These are phyloP conservation scores for Pythium rishiriense DNA, from an alignment of 352 stramenopile species.

Conservation along the genomic window DNA sequence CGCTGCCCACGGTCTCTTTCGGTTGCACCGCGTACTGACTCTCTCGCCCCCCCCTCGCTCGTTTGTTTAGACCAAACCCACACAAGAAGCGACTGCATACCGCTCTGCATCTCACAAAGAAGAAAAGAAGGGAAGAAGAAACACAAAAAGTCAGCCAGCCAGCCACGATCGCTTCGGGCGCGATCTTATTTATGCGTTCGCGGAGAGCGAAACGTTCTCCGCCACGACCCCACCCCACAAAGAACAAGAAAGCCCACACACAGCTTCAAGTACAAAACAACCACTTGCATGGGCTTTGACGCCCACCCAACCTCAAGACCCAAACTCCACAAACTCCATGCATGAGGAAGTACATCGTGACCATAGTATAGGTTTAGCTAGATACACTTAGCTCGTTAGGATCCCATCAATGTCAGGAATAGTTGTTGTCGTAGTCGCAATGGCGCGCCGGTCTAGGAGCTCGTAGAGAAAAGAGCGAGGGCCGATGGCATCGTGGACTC, in stretches of 20 bases:
- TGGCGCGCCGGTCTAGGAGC: too few relatives aligned
- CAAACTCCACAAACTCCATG: too few relatives aligned
- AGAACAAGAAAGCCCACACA: not conserved
- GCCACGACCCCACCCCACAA: not conserved
- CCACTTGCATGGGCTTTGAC: too few relatives aligned
- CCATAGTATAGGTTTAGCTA: too few relatives aligned
- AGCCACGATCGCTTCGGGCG: not conserved
- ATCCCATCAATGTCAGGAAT: too few relatives aligned
- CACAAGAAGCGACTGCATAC: constrained; percentile 6
- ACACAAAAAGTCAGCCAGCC: not conserved
- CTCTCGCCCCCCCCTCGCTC: not conserved
- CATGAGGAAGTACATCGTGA: too few relatives aligned
- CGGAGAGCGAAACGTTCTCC: not conserved
- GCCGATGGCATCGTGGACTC: too few relatives aligned
- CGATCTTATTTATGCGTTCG: not conserved
- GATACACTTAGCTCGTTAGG: too few relatives aligned
- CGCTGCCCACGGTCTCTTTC: constrained; percentile 1
- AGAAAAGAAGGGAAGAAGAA: not conserved
- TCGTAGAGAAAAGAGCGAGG: too few relatives aligned
- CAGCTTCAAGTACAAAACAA: too few relatives aligned
- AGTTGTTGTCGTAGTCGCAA: too few relatives aligned
- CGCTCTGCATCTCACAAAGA: constrained; percentile 2
- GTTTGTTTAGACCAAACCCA: not conserved
- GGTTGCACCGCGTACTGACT: constrained; percentile 2
- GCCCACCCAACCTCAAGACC: too few relatives aligned